Evolutionary conservation across 2,329 filamentous ascomycete genomes (phyloP).

Genomic region (Beauveria pseudobassiana): DNA sequence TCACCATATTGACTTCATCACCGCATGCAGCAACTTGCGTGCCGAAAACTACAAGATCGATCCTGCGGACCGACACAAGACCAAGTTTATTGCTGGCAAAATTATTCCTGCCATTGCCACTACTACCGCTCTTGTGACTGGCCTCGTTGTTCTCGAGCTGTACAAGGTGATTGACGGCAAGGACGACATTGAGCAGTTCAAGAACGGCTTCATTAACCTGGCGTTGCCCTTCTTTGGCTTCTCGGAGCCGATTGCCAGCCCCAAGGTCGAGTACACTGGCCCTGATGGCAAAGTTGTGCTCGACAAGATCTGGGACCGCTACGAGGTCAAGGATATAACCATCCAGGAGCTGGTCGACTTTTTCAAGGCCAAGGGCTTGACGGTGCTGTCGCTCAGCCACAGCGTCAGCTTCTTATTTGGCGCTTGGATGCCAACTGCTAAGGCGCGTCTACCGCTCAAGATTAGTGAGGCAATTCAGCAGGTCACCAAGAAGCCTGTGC

Average conservation of each 20-base stretch:
- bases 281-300: conserved; percentile 72
- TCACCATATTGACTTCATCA: conserved; percentile 98
- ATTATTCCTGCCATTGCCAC: conserved; percentile 98
- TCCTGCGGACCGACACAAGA: conserved; percentile 89
- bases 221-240: conserved; percentile 97
- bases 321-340: conserved; percentile 82
- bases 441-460: conserved; percentile 48
- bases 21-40: conserved; percentile 89
- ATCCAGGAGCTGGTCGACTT: conserved; percentile 74
- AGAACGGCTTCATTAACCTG: conserved; percentile 97
- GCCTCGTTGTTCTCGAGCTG: conserved; percentile 83
- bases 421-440: conserved; percentile 74
- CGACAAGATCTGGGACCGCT: conserved; percentile 97
- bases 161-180: conserved; percentile 98
- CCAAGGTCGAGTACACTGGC: conserved; percentile 83
- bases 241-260: conserved; percentile 90
- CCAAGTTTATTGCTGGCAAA: conserved; percentile 99
- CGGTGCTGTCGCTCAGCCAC: conserved; percentile 90
- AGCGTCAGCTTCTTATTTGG: conserved; percentile 93
- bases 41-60: conserved; percentile 98
- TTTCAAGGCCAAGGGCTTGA: conserved; percentile 75
- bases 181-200: conserved; percentile 95
- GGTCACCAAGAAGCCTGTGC: conserved; percentile 80
- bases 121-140: conserved; percentile 91
- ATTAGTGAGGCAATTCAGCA: conserved; percentile 75